These are phyloP conservation scores for Osmozyma mogii DNA, from an alignment of 805 yeast species.

Conservation along the genomic window DNA sequence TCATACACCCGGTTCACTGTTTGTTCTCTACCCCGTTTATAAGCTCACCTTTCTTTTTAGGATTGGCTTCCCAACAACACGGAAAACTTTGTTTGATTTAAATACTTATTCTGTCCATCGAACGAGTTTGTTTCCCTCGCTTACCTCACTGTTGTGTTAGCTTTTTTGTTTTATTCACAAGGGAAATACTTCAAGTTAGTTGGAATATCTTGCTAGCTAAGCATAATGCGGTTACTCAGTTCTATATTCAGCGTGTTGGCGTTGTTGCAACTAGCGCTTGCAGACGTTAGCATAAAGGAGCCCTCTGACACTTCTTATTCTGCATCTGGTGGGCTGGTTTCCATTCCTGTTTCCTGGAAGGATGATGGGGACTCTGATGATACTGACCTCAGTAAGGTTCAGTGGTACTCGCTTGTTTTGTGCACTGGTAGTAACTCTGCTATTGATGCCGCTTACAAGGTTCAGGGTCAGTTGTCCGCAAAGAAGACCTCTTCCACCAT, in stretches of 20 bases:
- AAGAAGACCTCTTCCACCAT: slow-evolving; percentile 32
- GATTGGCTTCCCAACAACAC: no score
- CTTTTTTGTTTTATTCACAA: no score
- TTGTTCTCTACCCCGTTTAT: no score
- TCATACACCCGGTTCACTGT: no score
- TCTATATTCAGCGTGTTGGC: slow-evolving; percentile 4
- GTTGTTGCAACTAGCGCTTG: slow-evolving; percentile 19
- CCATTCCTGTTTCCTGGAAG: slow-evolving; percentile 28
- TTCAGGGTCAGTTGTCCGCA: slow-evolving; percentile 13
- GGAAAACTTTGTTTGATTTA: no score
- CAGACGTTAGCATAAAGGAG: slow-evolving; percentile 39
- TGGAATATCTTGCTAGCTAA: no score
- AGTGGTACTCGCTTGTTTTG: slow-evolving; percentile 43
- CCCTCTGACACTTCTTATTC: slow-evolving; percentile 37
- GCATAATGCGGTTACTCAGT: no score
- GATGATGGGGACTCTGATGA: slow-evolving; percentile 48
- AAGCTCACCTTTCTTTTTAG: no score
- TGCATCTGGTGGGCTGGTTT: slow-evolving; percentile 30
- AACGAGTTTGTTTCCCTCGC: no score
- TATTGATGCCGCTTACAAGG: slow-evolving; percentile 33
- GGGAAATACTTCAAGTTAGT: no score
- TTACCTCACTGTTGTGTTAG: no score
- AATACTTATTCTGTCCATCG: no score
- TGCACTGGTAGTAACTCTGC: slow-evolving; percentile 60
- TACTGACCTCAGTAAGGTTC: slow-evolving; percentile 40